phyloP scores from a whole-genome alignment of 495 filamentous ascomycete genomes.

The Pseudomonodictys pantanalensis region DNA sequence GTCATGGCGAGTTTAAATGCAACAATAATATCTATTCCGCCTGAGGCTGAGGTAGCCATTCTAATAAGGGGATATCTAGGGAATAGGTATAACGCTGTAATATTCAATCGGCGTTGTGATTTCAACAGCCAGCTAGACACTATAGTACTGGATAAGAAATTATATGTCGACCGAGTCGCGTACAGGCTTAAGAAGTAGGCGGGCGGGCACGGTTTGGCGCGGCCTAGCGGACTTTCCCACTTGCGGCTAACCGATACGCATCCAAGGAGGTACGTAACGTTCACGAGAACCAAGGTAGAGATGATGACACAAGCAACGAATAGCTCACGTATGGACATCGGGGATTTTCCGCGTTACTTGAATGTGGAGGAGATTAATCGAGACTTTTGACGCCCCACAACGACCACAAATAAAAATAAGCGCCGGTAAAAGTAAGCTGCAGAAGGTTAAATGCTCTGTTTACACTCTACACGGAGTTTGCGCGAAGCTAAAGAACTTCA shows the following conservation, averaged over 20 bases:
- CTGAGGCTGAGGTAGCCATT: conserved; percentile 14
- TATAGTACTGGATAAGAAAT: conserved; percentile 9
- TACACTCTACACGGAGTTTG: neutral
- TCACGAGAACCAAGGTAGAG: neutral
- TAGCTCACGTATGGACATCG: neutral
- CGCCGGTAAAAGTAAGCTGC: neutral
- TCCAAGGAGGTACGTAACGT: neutral
- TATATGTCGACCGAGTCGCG: conserved; percentile 16
- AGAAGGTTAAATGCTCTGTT: neutral
- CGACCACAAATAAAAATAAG: neutral
- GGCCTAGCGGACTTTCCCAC: neutral
- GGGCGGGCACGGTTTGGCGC: neutral
- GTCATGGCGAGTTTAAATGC: conserved; percentile 16
- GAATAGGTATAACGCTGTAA: conserved; percentile 19
- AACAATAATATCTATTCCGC: conserved; percentile 7
- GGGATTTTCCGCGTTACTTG: neutral
- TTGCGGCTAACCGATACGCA: neutral
- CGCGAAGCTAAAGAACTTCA: neutral
- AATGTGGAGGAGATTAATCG: neutral
- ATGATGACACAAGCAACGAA: neutral
- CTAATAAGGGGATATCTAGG: conserved; percentile 9
- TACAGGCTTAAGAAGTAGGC: conserved; percentile 25
- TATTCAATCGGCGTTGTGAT: conserved; percentile 19
- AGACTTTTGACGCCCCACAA: neutral
- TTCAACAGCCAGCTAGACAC: conserved; percentile 5